Evolutionary conservation across 495 filamentous ascomycete species (phyloP).

Genomic region (Penicillium paxilli): DNA sequence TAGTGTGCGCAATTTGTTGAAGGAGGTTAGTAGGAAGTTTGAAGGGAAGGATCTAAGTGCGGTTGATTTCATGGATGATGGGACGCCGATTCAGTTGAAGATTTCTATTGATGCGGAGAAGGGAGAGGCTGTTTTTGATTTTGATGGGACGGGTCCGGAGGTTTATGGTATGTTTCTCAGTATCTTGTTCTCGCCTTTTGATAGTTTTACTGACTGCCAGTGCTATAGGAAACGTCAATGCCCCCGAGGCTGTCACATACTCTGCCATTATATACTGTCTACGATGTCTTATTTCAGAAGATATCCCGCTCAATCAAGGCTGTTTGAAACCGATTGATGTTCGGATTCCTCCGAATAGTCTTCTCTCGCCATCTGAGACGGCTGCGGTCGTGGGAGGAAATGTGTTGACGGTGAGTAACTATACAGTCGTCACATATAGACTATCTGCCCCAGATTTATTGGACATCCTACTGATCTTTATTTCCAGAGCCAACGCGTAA

Average conservation of each 20-base stretch:
- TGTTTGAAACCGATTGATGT: slow-evolving; percentile 84
- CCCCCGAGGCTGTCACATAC: slow-evolving; percentile 88
- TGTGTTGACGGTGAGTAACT: slow-evolving; percentile 66
- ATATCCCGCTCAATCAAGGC: slow-evolving; percentile 94
- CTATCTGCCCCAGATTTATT: too few relatives aligned
- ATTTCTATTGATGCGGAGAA: slow-evolving; percentile 78
- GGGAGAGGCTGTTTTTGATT: slow-evolving; percentile 90
- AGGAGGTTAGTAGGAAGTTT: slow-evolving; percentile 70
- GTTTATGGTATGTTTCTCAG: slow-evolving; percentile 60
- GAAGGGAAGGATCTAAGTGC: slow-evolving; percentile 75
- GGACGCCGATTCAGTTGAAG: slow-evolving; percentile 80
- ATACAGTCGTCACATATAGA: too few relatives aligned
- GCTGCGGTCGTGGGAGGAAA: slow-evolving; percentile 92
- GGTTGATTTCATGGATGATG: slow-evolving; percentile 92
- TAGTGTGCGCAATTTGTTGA: slow-evolving; percentile 77
- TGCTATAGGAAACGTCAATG: slow-evolving; percentile 75
- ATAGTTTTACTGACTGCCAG: not conserved
- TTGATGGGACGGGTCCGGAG: slow-evolving; percentile 77
- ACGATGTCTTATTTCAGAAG: slow-evolving; percentile 81
- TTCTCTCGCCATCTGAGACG: slow-evolving; percentile 73
- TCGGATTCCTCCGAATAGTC: slow-evolving; percentile 72
- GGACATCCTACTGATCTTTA: not conserved
- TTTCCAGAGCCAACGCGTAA: slow-evolving; percentile 66
- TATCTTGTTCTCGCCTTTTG: not conserved
- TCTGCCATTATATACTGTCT: slow-evolving; percentile 93